Conservation (phyloP, 345 rosid species). For the Triadica sebifera region DNA sequence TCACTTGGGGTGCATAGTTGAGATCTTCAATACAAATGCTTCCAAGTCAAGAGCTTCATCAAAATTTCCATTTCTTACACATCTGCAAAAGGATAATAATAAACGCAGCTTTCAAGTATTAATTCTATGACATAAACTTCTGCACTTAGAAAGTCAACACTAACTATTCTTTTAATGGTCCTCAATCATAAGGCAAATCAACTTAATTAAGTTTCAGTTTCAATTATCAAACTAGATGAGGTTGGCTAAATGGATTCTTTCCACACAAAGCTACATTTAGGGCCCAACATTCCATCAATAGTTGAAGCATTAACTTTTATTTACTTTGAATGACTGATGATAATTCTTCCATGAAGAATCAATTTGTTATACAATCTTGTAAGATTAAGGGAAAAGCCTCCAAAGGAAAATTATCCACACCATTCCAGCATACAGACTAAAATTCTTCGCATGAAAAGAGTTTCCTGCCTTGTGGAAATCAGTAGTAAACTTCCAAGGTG, state of each 20-base stretch:
- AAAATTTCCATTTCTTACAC: constrained; percentile 93
- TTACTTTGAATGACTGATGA: background rate
- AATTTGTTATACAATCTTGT: background rate
- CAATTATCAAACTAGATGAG: background rate
- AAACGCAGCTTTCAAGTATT: constrained; percentile 3
- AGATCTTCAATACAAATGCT: constrained; percentile 85
- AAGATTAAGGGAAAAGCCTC: background rate
- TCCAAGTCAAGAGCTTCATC: constrained; percentile 98
- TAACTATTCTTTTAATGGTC: background rate
- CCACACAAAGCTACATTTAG: background rate
- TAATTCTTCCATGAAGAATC: background rate
- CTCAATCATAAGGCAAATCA: background rate
- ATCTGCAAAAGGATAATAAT: constrained; percentile 50
- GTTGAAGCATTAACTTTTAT: background rate
- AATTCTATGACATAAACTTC: background rate
- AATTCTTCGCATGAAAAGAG: background rate
- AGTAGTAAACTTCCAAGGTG: background rate
- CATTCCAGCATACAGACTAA: background rate
- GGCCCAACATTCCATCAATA: background rate
- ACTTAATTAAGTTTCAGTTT: background rate
- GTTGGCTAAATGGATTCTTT: background rate
- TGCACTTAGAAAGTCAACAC: background rate
- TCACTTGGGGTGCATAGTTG: constrained; percentile 97
- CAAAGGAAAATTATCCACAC: background rate
- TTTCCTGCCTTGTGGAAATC: background rate